Evolutionary conservation across 306 rosid species (phyloP), one percentile per base, ranked within the genome.

Genomic region (Fagus sylvatica): DNA sequence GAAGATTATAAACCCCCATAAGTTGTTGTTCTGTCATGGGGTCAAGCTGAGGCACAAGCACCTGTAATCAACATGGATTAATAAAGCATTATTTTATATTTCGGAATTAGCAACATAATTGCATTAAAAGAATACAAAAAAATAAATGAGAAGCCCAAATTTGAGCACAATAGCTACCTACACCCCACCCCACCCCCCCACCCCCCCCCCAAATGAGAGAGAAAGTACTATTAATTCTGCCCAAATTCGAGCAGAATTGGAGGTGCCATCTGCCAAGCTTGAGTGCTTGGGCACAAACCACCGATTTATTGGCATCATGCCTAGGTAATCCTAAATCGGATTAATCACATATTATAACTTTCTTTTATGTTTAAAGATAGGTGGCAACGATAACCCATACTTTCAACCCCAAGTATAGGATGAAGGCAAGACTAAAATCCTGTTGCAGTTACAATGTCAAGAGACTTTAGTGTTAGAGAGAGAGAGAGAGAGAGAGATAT

Each of bases 1-100:
- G 78, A 69, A 95, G 98, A 70, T 84, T 87, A 56, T 4, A 19
- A 4, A 93, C 86, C 55, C 87, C 93, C 16, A 76, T 11, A 68
- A 62, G 22, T 76, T 95, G 96, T 17, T 89, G 86, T 4, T 91
- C 93, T 51, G 98, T 80, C 90, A 92, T 61, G 15, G 93, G 90
- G 17, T 86, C 87, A 17, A 86, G 82, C 48, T 88, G 85, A 79
- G 93, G 97, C 73, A 64, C 84, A 75, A 95, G 84, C 85, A 92
- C 93, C 98, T 95, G 91, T 48, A 79, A 68, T 76, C 72, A 57
- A 37, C 39, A 79, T 48, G 42, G 64, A 56, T 60, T 73, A 49
- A 68, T 77, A 55, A 81, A 59, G 40, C 64, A 34, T 78, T 65
- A 64, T 56, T 6, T 43, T 9, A 53, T 54, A 46, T 76, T 71